These are phyloP conservation scores for Aurifilum marmelostoma DNA, from an alignment of 2,329 filamentous ascomycete genomes.

Conservation along the genomic window DNA sequence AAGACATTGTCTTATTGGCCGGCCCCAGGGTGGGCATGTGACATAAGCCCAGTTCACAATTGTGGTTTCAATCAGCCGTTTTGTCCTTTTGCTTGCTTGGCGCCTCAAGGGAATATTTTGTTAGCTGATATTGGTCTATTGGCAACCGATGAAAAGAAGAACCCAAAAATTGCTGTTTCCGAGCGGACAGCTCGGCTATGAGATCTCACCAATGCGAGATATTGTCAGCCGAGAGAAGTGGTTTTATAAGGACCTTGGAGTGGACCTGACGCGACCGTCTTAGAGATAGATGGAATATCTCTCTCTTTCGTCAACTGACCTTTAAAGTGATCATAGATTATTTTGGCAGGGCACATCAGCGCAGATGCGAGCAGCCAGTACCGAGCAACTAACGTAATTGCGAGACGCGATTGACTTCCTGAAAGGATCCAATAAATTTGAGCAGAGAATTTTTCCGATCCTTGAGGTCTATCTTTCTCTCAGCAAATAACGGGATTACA, in stretches of 20 bases:
- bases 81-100: background rate
- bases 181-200: background rate
- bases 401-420: too few species aligned
- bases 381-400: background rate
- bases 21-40: background rate
- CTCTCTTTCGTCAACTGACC: too few species aligned
- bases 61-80: background rate
- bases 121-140: background rate
- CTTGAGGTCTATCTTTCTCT: too few species aligned
- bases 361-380: background rate
- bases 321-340: too few species aligned
- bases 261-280: too few species aligned
- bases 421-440: too few species aligned
- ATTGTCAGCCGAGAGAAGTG: background rate
- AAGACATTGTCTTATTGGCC: background rate
- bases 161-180: background rate
- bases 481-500: too few species aligned
- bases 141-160: too few species aligned
- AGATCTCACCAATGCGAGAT: background rate
- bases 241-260: background rate
- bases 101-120: background rate
- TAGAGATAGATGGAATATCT: too few species aligned
- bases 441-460: too few species aligned
- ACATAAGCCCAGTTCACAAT: background rate
- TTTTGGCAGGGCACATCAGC: background rate